These are phyloP conservation scores for Alternaria triticina DNA, from an alignment of 2,329 filamentous ascomycete species.

Conservation along the genomic window DNA sequence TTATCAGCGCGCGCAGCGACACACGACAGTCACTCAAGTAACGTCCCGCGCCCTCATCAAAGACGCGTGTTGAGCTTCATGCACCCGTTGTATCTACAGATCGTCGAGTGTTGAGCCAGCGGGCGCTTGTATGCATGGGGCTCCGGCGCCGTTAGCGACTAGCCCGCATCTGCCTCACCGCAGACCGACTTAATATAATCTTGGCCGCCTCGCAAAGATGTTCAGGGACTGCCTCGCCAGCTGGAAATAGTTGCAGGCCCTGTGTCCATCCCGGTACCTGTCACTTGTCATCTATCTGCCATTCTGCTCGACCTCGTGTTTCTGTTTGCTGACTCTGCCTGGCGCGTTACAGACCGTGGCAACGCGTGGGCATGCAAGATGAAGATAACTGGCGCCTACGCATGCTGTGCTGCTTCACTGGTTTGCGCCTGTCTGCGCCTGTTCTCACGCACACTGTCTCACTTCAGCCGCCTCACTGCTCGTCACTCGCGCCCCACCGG, in stretches of 20 bases:
- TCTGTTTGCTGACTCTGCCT: conserved; percentile 7
- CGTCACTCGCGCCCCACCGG: neutral
- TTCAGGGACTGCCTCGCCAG: neutral
- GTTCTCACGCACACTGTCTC: conserved; percentile 17
- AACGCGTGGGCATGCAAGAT: neutral
- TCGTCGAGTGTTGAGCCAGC: neutral
- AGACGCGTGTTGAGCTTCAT: neutral
- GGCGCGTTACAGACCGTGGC: conserved; percentile 5
- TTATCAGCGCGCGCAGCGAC: neutral
- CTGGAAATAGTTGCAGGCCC: conserved; percentile 10
- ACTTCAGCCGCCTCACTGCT: conserved; percentile 5
- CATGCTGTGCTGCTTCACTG: neutral
- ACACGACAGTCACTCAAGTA: neutral
- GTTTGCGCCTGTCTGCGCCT: neutral
- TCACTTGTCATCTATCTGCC: conserved; percentile 6
- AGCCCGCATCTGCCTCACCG: neutral
- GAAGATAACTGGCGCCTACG: conserved; percentile 9
- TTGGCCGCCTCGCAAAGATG: neutral
- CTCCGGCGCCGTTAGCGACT: neutral
- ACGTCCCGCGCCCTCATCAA: neutral
- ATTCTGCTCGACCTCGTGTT: neutral
- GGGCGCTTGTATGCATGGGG: conserved; percentile 3
- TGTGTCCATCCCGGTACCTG: neutral
- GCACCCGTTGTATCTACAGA: neutral
- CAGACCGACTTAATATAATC: neutral